Percentiles rank a stretch among this genome's conserved stretches.
Evolutionary conservation across 2,329 filamentous ascomycete species (phyloP).

Genomic region (Sporothrix dimorphospora): DNA sequence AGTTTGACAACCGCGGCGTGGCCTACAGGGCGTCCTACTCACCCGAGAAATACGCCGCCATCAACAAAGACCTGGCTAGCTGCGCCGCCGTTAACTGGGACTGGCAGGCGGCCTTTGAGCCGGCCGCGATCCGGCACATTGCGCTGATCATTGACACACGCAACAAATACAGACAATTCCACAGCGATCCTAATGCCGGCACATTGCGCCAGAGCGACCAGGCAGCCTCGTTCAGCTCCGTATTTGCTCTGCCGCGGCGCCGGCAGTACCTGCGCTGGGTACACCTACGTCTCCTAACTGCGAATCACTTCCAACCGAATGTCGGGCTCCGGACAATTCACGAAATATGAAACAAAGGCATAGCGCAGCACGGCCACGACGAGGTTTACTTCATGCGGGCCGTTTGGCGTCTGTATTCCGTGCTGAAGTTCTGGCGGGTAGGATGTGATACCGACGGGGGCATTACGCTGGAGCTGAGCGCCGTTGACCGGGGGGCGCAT

Average conservation of each 20-base stretch:
- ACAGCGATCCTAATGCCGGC: not conserved
- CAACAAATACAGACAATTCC: not conserved
- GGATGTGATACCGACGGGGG: not conserved
- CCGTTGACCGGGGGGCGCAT: not conserved
- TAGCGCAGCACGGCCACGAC: not conserved
- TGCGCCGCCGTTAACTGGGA: not conserved
- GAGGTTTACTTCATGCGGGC: not conserved
- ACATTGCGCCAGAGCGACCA: not conserved
- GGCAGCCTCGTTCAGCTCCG: not conserved
- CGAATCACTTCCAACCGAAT: not conserved
- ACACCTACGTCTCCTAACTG: not conserved
- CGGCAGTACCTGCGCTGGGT: not conserved
- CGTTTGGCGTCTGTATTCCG: not conserved
- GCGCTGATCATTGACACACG: not conserved
- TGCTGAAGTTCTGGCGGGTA: not conserved
- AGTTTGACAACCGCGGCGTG: not conserved
- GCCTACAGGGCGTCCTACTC: not conserved
- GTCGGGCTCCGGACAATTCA: no score
- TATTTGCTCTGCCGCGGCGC: not conserved
- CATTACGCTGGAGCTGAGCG: not conserved
- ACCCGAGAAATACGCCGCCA: not conserved
- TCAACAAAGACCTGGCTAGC: conserved; percentile 5
- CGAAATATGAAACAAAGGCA: not conserved
- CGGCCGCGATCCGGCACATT: not conserved
- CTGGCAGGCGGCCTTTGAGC: not conserved